A percentile compares a stretch with the other conserved stretches of the same genome.
These are phyloP conservation scores for Pyrenochaeta sp. DNA, from an alignment of 2,329 filamentous ascomycete species.

Conservation along the genomic window DNA sequence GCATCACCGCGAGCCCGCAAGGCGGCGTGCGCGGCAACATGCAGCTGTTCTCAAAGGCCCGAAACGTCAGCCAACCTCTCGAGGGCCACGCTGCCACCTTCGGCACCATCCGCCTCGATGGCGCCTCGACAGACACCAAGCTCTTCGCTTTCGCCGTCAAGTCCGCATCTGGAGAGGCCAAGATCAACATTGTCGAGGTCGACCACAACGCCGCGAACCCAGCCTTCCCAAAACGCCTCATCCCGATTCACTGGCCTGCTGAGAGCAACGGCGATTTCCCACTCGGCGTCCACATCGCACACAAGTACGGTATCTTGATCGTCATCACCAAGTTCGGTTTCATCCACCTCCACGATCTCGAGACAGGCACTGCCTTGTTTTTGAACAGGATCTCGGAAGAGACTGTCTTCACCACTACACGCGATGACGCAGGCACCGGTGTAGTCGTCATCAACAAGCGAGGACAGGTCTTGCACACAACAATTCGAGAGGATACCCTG, in stretches of 20 bases:
- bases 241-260: conserved; percentile 96
- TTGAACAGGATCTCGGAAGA: conserved; percentile 99
- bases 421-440: conserved; percentile 83
- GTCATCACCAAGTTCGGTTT: conserved; percentile 99
- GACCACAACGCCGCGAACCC: conserved; percentile 92
- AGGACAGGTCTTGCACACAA: conserved; percentile 94
- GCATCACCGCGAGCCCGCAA: conserved; percentile 91
- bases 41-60: conserved; percentile 95
- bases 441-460: conserved; percentile 96
- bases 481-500: conserved; percentile 88
- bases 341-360: conserved; percentile 97
- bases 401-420: conserved; percentile 94
- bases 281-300: conserved; percentile 95
- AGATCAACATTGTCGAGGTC: conserved; percentile 97
- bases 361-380: conserved; percentile 94
- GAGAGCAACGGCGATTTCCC: conserved; percentile 98
- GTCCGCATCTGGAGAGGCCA: conserved; percentile 80
- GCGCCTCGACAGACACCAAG: conserved; percentile 88
- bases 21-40: conserved; percentile 94
- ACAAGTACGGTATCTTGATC: conserved; percentile 96
- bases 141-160: conserved; percentile 97
- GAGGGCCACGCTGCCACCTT: conserved; percentile 97
- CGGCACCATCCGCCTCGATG: conserved; percentile 86
- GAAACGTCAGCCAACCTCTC: conserved; percentile 96
- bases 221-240: conserved; percentile 90